Evolutionary conservation across 1,284 basidiomycete species (phyloP).

Genomic region (Ceratobasidium sp.): DNA sequence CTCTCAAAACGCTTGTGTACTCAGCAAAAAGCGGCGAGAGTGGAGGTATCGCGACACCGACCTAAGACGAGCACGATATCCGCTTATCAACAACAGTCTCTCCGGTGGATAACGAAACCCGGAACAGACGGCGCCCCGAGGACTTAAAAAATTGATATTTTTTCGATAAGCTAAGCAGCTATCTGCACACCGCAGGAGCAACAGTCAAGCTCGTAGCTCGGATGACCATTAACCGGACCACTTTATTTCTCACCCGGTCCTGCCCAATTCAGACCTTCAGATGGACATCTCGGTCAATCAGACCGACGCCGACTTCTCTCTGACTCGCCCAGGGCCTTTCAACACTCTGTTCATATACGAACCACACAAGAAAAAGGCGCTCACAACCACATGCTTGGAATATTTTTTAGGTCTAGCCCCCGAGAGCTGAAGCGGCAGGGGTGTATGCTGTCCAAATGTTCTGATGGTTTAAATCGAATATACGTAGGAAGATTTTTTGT

Average conservation of each 20-base stretch:
- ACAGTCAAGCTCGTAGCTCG: too few species aligned
- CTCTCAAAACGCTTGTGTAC: background rate
- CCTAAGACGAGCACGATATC: background rate
- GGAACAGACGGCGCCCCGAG: constrained; percentile 4
- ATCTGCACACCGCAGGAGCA: too few species aligned
- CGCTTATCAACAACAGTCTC: background rate
- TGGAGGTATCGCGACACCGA: background rate
- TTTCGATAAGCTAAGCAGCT: too few species aligned
- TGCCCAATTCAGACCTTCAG: too few species aligned
- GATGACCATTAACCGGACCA: too few species aligned
- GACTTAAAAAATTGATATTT: constrained; percentile 6
- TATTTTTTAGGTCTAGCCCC: background rate
- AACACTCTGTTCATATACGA: too few species aligned
- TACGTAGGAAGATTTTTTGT: too few species aligned
- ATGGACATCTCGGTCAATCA: background rate
- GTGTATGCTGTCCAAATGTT: too few species aligned
- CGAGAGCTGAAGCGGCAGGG: background rate
- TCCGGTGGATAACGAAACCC: background rate
- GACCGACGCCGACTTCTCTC: background rate
- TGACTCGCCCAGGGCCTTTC: background rate
- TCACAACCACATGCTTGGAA: background rate
- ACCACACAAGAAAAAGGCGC: background rate
- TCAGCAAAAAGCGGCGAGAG: background rate
- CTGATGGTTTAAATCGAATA: too few species aligned
- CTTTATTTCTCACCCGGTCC: background rate